A percentile compares a stretch with the other conserved stretches of the same genome.
Evolutionary conservation across 805 yeast genomes (phyloP).

Genomic region (Naumovozyma castellii): DNA sequence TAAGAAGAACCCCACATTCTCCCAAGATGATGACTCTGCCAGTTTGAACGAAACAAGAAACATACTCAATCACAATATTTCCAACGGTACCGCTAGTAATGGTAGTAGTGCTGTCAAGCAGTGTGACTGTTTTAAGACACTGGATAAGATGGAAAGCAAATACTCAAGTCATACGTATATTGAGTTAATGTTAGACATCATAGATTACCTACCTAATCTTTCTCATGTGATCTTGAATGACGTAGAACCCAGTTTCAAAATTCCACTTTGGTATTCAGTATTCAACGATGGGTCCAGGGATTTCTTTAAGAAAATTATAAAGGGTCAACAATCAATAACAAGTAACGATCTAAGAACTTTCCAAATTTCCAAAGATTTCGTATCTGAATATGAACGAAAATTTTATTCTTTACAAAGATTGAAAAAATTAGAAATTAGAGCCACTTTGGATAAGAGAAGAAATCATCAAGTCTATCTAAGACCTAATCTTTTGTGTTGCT

Average conservation of each 20-base stretch:
- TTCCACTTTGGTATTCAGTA: conserved; percentile 37
- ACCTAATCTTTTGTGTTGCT: conserved; percentile 38
- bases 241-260: conserved; percentile 44
- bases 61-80: conserved; percentile 1
- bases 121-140: not conserved
- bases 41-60: not conserved
- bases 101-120: not conserved
- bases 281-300: conserved; percentile 28
- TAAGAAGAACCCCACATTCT: not conserved
- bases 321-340: conserved; percentile 27
- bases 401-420: conserved; percentile 23
- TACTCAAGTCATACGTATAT: conserved; percentile 27
- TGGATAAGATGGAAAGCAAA: conserved; percentile 16
- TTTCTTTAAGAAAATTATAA: conserved; percentile 26
- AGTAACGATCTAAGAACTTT: conserved; percentile 25
- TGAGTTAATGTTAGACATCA: conserved; percentile 33
- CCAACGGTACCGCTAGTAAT: not conserved
- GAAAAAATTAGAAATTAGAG: conserved; percentile 21
- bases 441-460: conserved; percentile 9
- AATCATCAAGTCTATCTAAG: conserved; percentile 22
- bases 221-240: conserved; percentile 34
- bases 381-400: conserved; percentile 20
- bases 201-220: conserved; percentile 41
- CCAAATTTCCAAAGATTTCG: conserved; percentile 22
- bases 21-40: conserved; percentile 2